These are phyloP conservation scores for Krasilnikovozyma curviuscula DNA, from an alignment of 768 basidiomycete genomes.

Conservation along the genomic window DNA sequence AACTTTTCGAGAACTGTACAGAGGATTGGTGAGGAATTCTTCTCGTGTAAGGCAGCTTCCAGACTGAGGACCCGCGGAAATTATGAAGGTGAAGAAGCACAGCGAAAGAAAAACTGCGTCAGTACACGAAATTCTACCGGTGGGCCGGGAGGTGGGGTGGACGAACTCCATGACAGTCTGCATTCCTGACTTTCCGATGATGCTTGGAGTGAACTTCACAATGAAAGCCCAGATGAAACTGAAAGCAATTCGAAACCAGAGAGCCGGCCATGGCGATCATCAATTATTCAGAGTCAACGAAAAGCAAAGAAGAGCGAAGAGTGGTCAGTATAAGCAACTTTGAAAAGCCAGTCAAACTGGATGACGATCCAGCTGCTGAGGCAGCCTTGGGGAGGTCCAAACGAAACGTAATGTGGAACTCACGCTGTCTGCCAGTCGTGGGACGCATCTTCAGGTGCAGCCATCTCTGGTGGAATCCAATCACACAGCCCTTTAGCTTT, in stretches of 20 bases:
- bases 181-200: constrained; percentile 6
- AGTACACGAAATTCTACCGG: background rate
- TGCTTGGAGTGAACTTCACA: constrained; percentile 6
- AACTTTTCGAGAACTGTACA: too few species aligned
- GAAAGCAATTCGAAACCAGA: background rate
- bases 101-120: too few species aligned
- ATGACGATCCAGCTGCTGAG: background rate
- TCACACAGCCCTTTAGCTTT: too few species aligned
- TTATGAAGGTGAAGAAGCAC: too few species aligned
- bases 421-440: constrained; percentile 11
- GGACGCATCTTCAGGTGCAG: background rate
- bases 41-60: too few species aligned
- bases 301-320: background rate
- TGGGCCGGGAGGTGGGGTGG: background rate
- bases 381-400: background rate
- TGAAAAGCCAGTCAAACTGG: background rate
- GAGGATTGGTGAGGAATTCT: too few species aligned
- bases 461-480: too few species aligned
- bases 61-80: too few species aligned
- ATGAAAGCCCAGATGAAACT: constrained; percentile 12
- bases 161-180: constrained; percentile 9
- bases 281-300: background rate
- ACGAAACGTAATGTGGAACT: background rate
- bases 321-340: background rate
- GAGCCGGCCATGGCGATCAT: background rate